These are phyloP conservation scores for Dendrobium chrysotoxum DNA, from an alignment of 106 monocot genomes.

Conservation along the genomic window DNA sequence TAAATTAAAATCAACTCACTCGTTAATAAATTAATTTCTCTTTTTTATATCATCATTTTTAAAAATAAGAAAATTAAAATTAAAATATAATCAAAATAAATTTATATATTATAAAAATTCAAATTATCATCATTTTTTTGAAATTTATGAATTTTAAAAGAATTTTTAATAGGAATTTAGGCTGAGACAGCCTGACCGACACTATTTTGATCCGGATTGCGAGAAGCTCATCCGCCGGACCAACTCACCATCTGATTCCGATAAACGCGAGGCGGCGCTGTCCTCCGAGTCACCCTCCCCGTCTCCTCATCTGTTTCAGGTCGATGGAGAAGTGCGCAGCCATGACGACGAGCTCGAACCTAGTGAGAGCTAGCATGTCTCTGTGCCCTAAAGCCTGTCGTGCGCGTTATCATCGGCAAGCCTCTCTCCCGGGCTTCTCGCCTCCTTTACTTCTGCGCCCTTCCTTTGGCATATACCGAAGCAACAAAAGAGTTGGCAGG, in stretches of 20 bases:
- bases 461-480: background rate
- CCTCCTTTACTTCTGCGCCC: background rate
- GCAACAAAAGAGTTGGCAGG: background rate
- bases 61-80: no score
- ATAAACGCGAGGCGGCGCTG: background rate
- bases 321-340: background rate
- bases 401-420: background rate
- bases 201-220: background rate
- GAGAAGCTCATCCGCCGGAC: background rate
- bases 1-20: no score
- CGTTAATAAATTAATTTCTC: no score
- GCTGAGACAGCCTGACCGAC: no score
- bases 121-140: no score
- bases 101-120: no score
- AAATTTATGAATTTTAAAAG: no score
- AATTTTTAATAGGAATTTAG: no score
- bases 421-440: background rate
- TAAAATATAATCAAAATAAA: no score
- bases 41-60: no score
- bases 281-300: background rate
- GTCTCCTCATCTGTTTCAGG: background rate
- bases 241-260: background rate
- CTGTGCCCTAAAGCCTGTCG: background rate
- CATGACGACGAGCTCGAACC: constrained; percentile 8
- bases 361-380: background rate